Conservation (phyloP, 768 basidiomycete species). For the Lactarius indigo region DNA sequence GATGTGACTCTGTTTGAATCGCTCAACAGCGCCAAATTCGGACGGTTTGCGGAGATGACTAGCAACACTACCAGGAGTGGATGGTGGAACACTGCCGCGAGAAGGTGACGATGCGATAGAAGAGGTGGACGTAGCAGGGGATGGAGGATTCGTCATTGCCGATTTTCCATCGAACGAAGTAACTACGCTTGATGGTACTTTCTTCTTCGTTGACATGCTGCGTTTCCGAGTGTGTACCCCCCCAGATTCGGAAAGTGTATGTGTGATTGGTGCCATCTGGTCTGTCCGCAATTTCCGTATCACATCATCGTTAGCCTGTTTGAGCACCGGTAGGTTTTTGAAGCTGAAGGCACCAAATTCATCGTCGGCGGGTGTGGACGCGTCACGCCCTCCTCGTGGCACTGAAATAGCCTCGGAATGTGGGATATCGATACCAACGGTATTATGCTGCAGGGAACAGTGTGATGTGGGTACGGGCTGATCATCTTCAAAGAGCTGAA, state of each 20-base stretch:
- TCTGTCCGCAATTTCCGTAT: conserved; percentile 94
- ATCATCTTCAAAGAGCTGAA: conserved; percentile 89
- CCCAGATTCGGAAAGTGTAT: conserved; percentile 64
- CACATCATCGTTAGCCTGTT: conserved; percentile 98
- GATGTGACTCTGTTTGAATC: conserved; percentile 81
- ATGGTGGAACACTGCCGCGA: conserved; percentile 64
- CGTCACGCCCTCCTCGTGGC: conserved; percentile 31
- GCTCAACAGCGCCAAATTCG: conserved; percentile 82
- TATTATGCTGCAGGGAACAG: conserved; percentile 43
- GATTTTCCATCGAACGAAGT: conserved; percentile 60
- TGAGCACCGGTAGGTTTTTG: conserved; percentile 93
- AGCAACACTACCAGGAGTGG: conserved; percentile 61
- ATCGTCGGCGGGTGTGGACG: conserved; percentile 60
- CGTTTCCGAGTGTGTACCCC: conserved; percentile 62
- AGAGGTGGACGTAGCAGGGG: conserved; percentile 87
- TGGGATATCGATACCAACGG: conserved; percentile 30
- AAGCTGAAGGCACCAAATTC: conserved; percentile 98
- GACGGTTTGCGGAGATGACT: conserved; percentile 82
- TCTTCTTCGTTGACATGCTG: conserved; percentile 72
- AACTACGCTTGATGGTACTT: conserved; percentile 77
- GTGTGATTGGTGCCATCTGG: conserved; percentile 73
- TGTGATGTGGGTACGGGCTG: conserved; percentile 58
- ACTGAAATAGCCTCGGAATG: conserved; percentile 27
- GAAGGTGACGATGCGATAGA: conserved; percentile 90
- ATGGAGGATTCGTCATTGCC: conserved; percentile 74